phyloP scores from a whole-genome alignment of 1,139 yeast genomes.

The Taphrina confusa region DNA sequence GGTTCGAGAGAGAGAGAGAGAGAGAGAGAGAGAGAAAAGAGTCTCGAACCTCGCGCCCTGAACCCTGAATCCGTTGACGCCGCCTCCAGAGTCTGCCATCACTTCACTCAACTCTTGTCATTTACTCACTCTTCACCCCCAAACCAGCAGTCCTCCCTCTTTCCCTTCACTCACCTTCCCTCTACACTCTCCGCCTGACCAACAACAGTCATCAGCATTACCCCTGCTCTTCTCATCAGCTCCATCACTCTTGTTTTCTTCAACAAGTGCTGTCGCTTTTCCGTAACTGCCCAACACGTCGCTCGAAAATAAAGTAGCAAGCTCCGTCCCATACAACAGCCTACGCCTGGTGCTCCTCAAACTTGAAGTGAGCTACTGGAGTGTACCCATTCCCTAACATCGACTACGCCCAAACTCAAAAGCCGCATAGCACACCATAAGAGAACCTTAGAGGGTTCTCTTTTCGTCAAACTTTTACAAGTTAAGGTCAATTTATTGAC shows the following conservation, averaged over 20 bases:
- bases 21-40: too few relatives aligned
- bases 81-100: too few relatives aligned
- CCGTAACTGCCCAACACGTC: slow-evolving; percentile 23
- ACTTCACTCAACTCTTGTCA: too few relatives aligned
- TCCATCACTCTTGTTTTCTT: background rate
- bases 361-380: slow-evolving; percentile 27
- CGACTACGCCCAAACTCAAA: slow-evolving; percentile 15
- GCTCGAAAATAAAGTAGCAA: background rate
- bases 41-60: too few relatives aligned
- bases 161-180: too few relatives aligned
- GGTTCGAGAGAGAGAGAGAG: too few relatives aligned
- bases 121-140: too few relatives aligned
- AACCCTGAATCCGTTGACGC: too few relatives aligned
- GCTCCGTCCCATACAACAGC: slow-evolving; percentile 18
- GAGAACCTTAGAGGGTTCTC: slow-evolving; percentile 31
- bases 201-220: too few relatives aligned
- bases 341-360: slow-evolving; percentile 20
- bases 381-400: slow-evolving; percentile 29
- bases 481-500: background rate
- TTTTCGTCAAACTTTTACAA: background rate
- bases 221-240: background rate
- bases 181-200: too few relatives aligned
- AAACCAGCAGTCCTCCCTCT: too few relatives aligned
- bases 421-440: slow-evolving; percentile 33
- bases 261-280: background rate